Conservation (phyloP, 2,329 filamentous ascomycete species). For the Sclerotinia subarctica region DNA sequence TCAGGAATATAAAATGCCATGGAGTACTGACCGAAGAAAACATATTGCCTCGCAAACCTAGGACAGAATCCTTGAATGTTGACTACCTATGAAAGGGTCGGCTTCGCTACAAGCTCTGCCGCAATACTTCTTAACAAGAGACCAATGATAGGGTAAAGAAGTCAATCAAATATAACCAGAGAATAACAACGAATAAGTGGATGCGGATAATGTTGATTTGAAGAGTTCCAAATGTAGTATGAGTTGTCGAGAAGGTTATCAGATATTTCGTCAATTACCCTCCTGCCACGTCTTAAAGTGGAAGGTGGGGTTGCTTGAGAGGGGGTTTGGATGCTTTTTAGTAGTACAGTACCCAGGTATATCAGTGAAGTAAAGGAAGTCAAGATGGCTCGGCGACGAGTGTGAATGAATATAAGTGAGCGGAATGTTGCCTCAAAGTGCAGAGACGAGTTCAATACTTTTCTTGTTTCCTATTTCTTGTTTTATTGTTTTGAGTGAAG, state of each 20-base stretch:
- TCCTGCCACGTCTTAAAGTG: slow-evolving; percentile 16
- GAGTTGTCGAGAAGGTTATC: slow-evolving; percentile 2
- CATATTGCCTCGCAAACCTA: slow-evolving; percentile 22
- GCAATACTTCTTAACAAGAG: slow-evolving; percentile 7
- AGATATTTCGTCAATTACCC: slow-evolving; percentile 6
- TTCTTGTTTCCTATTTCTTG: slow-evolving; percentile 2
- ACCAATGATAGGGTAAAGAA: slow-evolving; percentile 11
- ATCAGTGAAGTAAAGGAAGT: not conserved
- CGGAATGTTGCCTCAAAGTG: not conserved
- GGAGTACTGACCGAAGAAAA: slow-evolving; percentile 28
- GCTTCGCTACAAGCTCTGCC: slow-evolving; percentile 22
- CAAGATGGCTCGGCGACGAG: not conserved
- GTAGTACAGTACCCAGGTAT: not conserved
- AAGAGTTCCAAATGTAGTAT: not conserved
- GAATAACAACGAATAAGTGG: slow-evolving; percentile 8
- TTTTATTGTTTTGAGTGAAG: slow-evolving; percentile 7
- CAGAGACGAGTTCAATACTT: not conserved
- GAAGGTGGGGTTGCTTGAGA: slow-evolving; percentile 4
- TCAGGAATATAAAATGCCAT: not conserved
- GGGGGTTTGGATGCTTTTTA: not conserved
- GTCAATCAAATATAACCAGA: not conserved
- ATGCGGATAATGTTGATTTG: slow-evolving; percentile 3
- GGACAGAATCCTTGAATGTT: slow-evolving; percentile 12
- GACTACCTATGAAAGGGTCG: slow-evolving; percentile 11
- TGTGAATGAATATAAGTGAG: not conserved